Evolutionary conservation across 306 rosid species (phyloP).

Genomic region (Inga leiocalycina): DNA sequence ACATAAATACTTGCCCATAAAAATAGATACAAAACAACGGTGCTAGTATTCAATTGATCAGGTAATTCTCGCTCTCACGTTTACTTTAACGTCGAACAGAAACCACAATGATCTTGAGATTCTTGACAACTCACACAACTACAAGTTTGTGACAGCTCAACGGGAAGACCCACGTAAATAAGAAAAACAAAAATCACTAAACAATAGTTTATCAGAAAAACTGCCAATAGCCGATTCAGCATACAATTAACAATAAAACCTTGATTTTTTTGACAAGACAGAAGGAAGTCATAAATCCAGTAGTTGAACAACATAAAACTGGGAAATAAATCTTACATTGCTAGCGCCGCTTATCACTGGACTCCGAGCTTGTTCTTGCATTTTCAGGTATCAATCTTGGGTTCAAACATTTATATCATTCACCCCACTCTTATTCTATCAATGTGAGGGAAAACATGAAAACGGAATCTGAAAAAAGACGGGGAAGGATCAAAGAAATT

Average conservation of each 20-base stretch:
- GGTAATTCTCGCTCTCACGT: background rate
- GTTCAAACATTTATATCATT: background rate
- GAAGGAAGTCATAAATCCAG: background rate
- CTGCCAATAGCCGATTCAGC: background rate
- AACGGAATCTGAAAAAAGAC: background rate
- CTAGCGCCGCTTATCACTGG: background rate
- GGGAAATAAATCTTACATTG: background rate
- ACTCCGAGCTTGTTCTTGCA: constrained; percentile 17
- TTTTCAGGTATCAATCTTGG: background rate
- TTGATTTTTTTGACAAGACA: background rate
- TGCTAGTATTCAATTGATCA: background rate
- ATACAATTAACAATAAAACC: background rate
- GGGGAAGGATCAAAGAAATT: background rate
- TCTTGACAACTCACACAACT: background rate
- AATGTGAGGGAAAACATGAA: background rate
- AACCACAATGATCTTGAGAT: background rate
- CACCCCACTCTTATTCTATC: background rate
- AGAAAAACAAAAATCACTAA: background rate
- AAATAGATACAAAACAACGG: background rate
- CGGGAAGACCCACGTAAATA: background rate
- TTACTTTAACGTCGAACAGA: background rate
- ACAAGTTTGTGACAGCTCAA: background rate
- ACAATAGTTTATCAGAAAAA: background rate
- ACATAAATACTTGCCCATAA: background rate
- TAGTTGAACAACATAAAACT: background rate